Evolutionary conservation across 1,139 yeast genomes (phyloP).

Genomic region (Geotrichum australiense): DNA sequence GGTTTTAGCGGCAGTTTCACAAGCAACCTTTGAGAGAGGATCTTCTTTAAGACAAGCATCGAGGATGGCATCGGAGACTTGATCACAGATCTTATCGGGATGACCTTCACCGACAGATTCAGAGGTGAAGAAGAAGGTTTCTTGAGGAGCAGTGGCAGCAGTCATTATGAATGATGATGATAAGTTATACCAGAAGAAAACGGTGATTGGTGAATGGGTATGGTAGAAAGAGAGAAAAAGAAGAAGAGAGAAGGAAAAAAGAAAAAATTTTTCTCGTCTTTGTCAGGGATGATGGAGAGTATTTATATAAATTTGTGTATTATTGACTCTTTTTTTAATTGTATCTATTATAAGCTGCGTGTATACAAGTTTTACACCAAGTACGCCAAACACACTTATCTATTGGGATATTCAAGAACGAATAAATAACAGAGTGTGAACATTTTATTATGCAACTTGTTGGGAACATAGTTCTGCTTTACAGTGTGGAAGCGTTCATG

Average conservation of each 20-base stretch:
- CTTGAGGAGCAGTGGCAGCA: constrained; percentile 27
- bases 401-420: no score
- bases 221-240: constrained; percentile 5
- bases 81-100: constrained; percentile 99
- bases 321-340: no score
- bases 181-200: constrained; percentile 12
- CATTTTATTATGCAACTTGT: no score
- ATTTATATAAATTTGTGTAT: no score
- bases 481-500: no score
- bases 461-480: no score
- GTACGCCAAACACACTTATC: no score
- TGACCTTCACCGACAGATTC: constrained; percentile 98
- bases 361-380: no score
- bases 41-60: constrained; percentile 96
- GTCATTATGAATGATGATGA: constrained; percentile 24
- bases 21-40: constrained; percentile 97
- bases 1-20: constrained; percentile 98
- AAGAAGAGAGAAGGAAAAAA: constrained; percentile 7
- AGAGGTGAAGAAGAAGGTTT: constrained; percentile 77
- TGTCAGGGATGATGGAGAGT: no score
- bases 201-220: constrained; percentile 2
- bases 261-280: constrained; percentile 1
- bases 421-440: no score
- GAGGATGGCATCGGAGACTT: constrained; percentile 95
- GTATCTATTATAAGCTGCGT: no score